phyloP scores from a whole-genome alignment of 768 basidiomycete species.

The Podaxis sp. region DNA sequence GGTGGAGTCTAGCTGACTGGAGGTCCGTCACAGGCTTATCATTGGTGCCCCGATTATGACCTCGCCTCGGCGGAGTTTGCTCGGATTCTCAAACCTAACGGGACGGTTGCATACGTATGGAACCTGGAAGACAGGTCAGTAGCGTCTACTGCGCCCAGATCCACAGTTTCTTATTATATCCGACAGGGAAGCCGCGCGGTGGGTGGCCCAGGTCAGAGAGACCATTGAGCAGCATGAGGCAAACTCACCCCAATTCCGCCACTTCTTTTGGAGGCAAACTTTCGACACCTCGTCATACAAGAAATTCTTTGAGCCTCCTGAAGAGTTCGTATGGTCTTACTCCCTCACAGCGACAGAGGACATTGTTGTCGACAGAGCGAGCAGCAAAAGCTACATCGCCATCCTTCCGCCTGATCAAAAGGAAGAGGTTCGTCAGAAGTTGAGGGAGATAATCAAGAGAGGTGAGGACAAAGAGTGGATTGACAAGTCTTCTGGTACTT shows the following conservation, averaged over 20 bases:
- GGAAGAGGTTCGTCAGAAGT: slow-evolving; percentile 45
- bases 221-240: slow-evolving; percentile 66
- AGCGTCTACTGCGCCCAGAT: background rate
- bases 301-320: slow-evolving; percentile 54
- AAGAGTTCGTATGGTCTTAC: slow-evolving; percentile 58
- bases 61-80: slow-evolving; percentile 74
- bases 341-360: slow-evolving; percentile 52
- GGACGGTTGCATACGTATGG: slow-evolving; percentile 78
- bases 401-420: slow-evolving; percentile 60
- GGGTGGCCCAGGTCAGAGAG: slow-evolving; percentile 75
- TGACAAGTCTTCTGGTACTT: slow-evolving; percentile 67
- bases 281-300: slow-evolving; percentile 67
- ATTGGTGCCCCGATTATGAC: slow-evolving; percentile 87
- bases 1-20: background rate
- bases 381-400: slow-evolving; percentile 86
- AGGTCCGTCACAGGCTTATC: slow-evolving; percentile 65
- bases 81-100: slow-evolving; percentile 77
- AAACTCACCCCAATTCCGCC: slow-evolving; percentile 82
- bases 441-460: slow-evolving; percentile 54
- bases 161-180: background rate
- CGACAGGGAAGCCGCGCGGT: slow-evolving; percentile 56
- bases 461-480: slow-evolving; percentile 75
- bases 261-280: slow-evolving; percentile 67
- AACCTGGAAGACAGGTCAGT: slow-evolving; percentile 81
- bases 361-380: slow-evolving; percentile 61